A percentile compares a stretch with the other conserved stretches of the same genome.
Conservation (phyloP, 495 filamentous ascomycete species). For the Talaromyces proteolyticus region DNA sequence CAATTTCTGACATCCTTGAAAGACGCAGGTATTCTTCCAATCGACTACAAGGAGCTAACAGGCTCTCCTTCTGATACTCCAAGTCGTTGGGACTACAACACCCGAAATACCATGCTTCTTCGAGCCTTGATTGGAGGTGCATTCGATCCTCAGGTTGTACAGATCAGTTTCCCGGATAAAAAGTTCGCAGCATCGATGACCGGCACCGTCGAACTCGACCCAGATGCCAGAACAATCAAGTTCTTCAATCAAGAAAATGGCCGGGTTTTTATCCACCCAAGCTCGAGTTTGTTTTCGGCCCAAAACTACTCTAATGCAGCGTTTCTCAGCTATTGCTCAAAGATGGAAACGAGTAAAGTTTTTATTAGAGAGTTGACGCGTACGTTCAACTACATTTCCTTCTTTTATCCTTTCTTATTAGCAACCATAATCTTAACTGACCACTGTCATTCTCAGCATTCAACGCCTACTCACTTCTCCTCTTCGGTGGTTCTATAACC, state of each 20-base stretch:
- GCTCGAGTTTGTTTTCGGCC: conserved; percentile 76
- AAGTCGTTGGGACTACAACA: conserved; percentile 41
- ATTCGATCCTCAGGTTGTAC: conserved; percentile 85
- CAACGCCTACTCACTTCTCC: conserved; percentile 80
- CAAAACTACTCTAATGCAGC: conserved; percentile 63
- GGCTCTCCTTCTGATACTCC: conserved; percentile 7
- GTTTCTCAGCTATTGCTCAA: conserved; percentile 82
- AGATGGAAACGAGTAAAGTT: conserved; percentile 84
- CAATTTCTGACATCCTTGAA: conserved; percentile 84
- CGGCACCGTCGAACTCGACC: conserved; percentile 86
- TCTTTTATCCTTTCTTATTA: background rate
- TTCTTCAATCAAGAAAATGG: conserved; percentile 85
- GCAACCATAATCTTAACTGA: conserved; percentile 8
- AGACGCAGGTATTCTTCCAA: conserved; percentile 74
- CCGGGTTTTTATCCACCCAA: conserved; percentile 87
- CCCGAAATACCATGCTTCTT: conserved; percentile 55
- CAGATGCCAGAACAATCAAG: conserved; percentile 84
- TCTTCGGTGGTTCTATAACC: conserved; percentile 81
- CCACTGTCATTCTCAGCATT: conserved; percentile 51
- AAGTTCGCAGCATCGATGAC: conserved; percentile 81
- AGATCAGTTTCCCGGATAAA: conserved; percentile 90
- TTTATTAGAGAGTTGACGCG: conserved; percentile 87
- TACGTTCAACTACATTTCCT: conserved; percentile 33
- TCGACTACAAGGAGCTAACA: conserved; percentile 30
- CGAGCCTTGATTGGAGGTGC: conserved; percentile 85